A percentile compares a stretch with the other conserved stretches of the same genome.
phyloP scores from a whole-genome alignment of 179 eudicot genomes.

The Patellifolia procumbens region DNA sequence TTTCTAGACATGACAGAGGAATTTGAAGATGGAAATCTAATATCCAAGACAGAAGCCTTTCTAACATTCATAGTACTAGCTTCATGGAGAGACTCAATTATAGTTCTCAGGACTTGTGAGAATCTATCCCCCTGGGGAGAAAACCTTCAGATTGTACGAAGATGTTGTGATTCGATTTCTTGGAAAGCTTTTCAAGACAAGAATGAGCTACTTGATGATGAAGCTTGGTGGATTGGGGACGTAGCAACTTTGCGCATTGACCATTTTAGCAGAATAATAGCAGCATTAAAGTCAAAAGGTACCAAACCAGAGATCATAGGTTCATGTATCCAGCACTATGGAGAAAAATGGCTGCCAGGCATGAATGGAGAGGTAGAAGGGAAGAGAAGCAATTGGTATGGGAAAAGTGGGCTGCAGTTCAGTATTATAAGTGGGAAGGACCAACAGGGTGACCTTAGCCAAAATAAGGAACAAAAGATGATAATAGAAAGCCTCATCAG shows the following conservation, averaged over 20 bases:
- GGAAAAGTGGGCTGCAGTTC: constrained; percentile 38
- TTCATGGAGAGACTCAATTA: constrained; percentile 59
- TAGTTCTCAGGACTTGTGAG: constrained; percentile 53
- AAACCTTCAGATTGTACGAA: constrained; percentile 56
- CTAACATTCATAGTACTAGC: constrained; percentile 54
- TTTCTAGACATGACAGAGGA: constrained; percentile 62
- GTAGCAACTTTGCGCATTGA: constrained; percentile 51
- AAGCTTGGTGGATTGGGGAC: constrained; percentile 55
- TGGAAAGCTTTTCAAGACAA: constrained; percentile 48
- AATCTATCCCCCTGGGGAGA: constrained; percentile 66
- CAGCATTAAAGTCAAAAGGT: constrained; percentile 50
- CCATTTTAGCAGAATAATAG: constrained; percentile 57
- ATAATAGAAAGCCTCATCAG: constrained; percentile 60
- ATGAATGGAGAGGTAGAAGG: constrained; percentile 36
- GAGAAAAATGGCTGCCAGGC: constrained; percentile 53
- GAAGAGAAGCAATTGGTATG: constrained; percentile 25
- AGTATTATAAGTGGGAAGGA: constrained; percentile 41
- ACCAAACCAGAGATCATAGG: constrained; percentile 43
- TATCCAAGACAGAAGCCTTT: constrained; percentile 58
- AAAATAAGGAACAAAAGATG: constrained; percentile 43
- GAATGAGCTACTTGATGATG: constrained; percentile 27
- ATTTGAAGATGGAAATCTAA: constrained; percentile 61
- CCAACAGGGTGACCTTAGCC: constrained; percentile 32
- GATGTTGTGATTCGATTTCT: constrained; percentile 64
- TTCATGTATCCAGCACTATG: constrained; percentile 54